Conservation (phyloP, 1,284 basidiomycete genomes). For the Sparassis latifolia region DNA sequence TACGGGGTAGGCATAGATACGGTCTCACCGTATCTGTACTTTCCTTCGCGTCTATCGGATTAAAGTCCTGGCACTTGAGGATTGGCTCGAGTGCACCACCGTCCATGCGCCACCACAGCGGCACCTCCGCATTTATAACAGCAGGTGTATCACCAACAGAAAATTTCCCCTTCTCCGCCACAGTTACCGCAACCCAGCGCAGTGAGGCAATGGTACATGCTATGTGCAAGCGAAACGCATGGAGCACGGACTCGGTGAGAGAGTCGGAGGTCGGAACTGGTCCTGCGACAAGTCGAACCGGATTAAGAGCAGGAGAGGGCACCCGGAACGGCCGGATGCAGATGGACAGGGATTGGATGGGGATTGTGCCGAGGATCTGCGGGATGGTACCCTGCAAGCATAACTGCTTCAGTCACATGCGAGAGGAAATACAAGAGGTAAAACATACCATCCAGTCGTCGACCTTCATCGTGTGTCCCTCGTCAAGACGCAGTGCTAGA, state of each 20-base stretch:
- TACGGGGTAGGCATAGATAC: too few species aligned
- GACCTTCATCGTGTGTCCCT: constrained; percentile 2
- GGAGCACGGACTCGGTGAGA: neutral
- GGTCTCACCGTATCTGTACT: too few species aligned
- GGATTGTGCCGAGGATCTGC: neutral
- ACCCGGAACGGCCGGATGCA: constrained; percentile 2
- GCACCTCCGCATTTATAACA: neutral
- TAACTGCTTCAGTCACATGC: neutral
- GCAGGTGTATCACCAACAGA: constrained; percentile 1
- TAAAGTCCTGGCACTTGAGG: too few species aligned
- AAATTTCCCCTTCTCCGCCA: constrained; percentile 4
- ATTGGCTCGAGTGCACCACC: neutral
- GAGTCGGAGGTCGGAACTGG: neutral
- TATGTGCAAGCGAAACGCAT: neutral
- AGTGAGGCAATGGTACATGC: neutral
- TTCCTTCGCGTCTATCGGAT: too few species aligned
- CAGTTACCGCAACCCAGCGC: constrained; percentile 1
- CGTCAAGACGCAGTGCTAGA: constrained; percentile 7
- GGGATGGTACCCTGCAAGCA: constrained; percentile 2
- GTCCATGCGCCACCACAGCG: constrained; percentile 4
- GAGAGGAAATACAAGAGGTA: neutral
- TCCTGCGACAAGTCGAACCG: neutral
- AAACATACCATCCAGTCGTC: constrained; percentile 5
- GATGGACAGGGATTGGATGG: constrained; percentile 1
- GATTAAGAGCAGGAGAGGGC: too few species aligned